Conservation (phyloP, 2,329 filamentous ascomycete species). For the Aschersonia sp. region DNA sequence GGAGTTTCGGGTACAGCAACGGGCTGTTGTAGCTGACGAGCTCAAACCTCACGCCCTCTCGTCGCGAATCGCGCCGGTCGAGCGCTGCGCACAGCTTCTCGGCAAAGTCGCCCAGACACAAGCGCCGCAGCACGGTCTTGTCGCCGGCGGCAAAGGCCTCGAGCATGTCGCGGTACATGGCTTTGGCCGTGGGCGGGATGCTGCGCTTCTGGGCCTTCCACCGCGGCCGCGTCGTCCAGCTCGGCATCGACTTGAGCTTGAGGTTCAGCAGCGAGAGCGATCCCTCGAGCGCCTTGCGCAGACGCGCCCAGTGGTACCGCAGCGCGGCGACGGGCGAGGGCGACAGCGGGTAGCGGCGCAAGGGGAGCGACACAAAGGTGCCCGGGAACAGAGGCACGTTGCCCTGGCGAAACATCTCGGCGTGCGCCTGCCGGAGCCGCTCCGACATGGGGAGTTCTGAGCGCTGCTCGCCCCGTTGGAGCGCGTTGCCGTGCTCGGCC, state of each 20-base stretch:
- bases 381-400: slow-evolving; percentile 15
- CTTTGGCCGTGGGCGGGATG: slow-evolving; percentile 38
- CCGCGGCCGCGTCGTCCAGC: slow-evolving; percentile 23
- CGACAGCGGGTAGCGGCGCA: slow-evolving; percentile 17
- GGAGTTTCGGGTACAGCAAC: slow-evolving; percentile 30
- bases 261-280: slow-evolving; percentile 19
- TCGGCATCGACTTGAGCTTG: slow-evolving; percentile 30
- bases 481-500: too few relatives aligned
- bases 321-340: slow-evolving; percentile 12
- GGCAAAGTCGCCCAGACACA: slow-evolving; percentile 40
- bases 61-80: slow-evolving; percentile 29
- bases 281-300: slow-evolving; percentile 21
- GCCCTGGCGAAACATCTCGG: neutral
- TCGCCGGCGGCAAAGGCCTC: slow-evolving; percentile 46
- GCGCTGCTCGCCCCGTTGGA: too few relatives aligned
- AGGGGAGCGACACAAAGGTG: slow-evolving; percentile 31
- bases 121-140: slow-evolving; percentile 27
- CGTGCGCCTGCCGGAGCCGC: neutral
- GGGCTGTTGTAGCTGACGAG: slow-evolving; percentile 28
- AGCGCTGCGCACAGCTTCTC: slow-evolving; percentile 37
- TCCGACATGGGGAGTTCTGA: too few relatives aligned
- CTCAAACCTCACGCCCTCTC: slow-evolving; percentile 34
- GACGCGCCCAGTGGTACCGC: slow-evolving; percentile 21
- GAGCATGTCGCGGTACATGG: slow-evolving; percentile 46
- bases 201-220: slow-evolving; percentile 26